These are phyloP conservation scores for Aspergillus clavatus DNA, from an alignment of 2,329 filamentous ascomycete species.

Conservation along the genomic window DNA sequence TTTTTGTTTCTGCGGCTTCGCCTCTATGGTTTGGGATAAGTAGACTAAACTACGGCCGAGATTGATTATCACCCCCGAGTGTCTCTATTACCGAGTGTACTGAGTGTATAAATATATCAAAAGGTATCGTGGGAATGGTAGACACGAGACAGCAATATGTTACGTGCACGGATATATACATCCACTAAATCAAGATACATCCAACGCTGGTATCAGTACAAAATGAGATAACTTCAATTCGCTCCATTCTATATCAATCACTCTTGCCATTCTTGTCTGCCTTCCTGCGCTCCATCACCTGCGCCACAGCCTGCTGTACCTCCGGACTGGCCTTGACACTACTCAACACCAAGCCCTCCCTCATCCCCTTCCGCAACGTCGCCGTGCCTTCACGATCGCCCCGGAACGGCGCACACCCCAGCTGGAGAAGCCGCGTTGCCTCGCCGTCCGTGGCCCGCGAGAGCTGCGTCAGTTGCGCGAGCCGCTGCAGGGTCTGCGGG, in stretches of 20 bases:
- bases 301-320: slow-evolving; percentile 73
- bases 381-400: slow-evolving; percentile 63
- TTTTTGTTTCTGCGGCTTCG: too few species aligned
- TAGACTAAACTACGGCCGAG: too few species aligned
- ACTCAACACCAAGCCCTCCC: slow-evolving; percentile 84
- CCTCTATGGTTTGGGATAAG: too few species aligned
- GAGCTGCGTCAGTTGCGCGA: slow-evolving; percentile 62
- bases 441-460: slow-evolving; percentile 63
- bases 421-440: slow-evolving; percentile 62
- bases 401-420: slow-evolving; percentile 77
- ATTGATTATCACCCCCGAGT: too few species aligned
- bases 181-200: neutral
- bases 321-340: slow-evolving; percentile 74
- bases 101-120: too few species aligned
- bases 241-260: slow-evolving; percentile 9
- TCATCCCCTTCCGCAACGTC: slow-evolving; percentile 66
- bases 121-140: too few species aligned
- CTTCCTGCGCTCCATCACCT: slow-evolving; percentile 59
- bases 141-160: too few species aligned
- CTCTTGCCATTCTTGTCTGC: slow-evolving; percentile 16
- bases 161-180: too few species aligned
- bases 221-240: neutral
- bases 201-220: neutral
- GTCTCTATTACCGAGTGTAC: too few species aligned
- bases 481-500: slow-evolving; percentile 54